A percentile compares a stretch with the other conserved stretches of the same genome.
phyloP scores from a whole-genome alignment of 164 flowering plant species.

The Taxillus chinensis region DNA sequence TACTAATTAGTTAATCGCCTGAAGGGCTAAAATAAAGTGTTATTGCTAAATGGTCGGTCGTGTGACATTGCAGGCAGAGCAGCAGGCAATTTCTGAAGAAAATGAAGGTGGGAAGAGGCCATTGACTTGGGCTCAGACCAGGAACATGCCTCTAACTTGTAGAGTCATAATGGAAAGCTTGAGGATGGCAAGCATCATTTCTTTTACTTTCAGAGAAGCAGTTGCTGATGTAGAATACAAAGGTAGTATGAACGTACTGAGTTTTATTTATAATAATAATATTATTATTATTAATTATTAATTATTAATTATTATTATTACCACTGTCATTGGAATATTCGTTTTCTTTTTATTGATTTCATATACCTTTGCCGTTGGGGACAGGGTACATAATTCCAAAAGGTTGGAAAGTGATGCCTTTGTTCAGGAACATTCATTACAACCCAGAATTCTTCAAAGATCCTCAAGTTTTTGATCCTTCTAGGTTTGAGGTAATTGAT shows the following conservation, averaged over 20 bases:
- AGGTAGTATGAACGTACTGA: constrained; percentile 12
- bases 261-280: too few species aligned
- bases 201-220: constrained; percentile 42
- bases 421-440: constrained; percentile 57
- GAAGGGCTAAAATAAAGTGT: too few species aligned
- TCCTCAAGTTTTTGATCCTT: constrained; percentile 26
- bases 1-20: too few species aligned
- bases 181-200: constrained; percentile 45
- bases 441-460: constrained; percentile 36
- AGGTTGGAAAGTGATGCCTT: constrained; percentile 67
- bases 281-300: too few species aligned
- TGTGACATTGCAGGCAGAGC: constrained; percentile 27
- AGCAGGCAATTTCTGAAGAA: constrained; percentile 17
- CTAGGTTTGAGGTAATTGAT: constrained; percentile 26
- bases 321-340: too few species aligned
- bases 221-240: constrained; percentile 32
- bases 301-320: too few species aligned
- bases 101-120: constrained; percentile 20
- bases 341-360: not conserved
- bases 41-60: not conserved
- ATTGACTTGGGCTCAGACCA: constrained; percentile 31
- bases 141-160: constrained; percentile 31
- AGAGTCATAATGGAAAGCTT: constrained; percentile 37
- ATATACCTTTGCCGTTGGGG: not conserved
- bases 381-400: constrained; percentile 50